These are phyloP conservation scores for Dianthus caryophyllus DNA, from an alignment of 148 eudicot genomes.

Conservation along the genomic window DNA sequence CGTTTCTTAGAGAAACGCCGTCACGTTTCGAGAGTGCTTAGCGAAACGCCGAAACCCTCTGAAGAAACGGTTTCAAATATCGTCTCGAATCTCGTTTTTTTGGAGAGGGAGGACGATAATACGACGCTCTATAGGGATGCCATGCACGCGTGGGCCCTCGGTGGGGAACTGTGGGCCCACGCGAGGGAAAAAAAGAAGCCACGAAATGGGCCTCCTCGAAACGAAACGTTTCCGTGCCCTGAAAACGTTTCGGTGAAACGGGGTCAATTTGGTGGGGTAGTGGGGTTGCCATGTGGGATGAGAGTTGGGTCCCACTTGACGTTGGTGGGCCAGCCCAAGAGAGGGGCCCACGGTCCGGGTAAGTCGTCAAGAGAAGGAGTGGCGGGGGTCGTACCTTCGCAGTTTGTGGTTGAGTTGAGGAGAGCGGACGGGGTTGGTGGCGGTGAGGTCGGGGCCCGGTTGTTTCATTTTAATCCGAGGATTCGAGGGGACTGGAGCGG, in stretches of 20 bases:
- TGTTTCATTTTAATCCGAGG: conserved; percentile 82
- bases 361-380: conserved; percentile 31
- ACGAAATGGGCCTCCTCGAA: not conserved
- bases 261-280: conserved; percentile 18
- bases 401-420: conserved; percentile 75
- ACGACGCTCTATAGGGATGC: conserved; percentile 35
- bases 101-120: conserved; percentile 12
- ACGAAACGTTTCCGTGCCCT: conserved; percentile 27
- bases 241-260: conserved; percentile 31
- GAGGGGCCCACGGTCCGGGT: conserved; percentile 46
- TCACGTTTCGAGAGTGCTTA: not conserved
- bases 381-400: conserved; percentile 53
- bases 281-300: conserved; percentile 64
- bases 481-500: conserved; percentile 77
- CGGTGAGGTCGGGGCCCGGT: conserved; percentile 49
- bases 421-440: conserved; percentile 40
- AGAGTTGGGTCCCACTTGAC: conserved; percentile 63
- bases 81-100: conserved; percentile 26
- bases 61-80: not conserved
- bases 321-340: conserved; percentile 64
- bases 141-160: conserved; percentile 46
- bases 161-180: conserved; percentile 42
- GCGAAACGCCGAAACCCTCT: conserved; percentile 14
- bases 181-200: not conserved
- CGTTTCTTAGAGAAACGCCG: conserved; percentile 16